Percentiles rank a stretch among this genome's conserved stretches.
Evolutionary conservation across 1,284 basidiomycete genomes (phyloP).

Genomic region (Puccinia hordei): DNA sequence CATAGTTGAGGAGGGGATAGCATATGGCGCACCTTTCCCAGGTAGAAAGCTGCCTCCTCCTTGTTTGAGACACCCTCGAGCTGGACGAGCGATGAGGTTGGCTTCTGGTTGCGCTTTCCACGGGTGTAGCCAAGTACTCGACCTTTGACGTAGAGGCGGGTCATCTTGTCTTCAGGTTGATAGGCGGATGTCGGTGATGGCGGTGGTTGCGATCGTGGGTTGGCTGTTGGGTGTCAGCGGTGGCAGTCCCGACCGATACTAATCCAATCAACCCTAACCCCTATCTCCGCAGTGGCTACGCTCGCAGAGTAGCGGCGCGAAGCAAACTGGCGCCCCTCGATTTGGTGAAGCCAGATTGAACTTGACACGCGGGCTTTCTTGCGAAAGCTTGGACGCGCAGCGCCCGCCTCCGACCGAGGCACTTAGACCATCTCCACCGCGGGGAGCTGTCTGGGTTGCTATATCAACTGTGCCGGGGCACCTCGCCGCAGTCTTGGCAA

Average conservation of each 20-base stretch:
- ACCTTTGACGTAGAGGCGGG: conserved; percentile 49
- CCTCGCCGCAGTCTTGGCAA: too few species aligned
- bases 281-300: not conserved
- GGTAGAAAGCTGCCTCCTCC: conserved; percentile 45
- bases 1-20: not conserved
- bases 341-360: too few species aligned
- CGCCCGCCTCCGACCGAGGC: too few species aligned
- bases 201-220: not conserved
- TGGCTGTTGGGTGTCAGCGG: not conserved
- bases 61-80: conserved; percentile 45
- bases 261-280: conserved; percentile 3
- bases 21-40: conserved; percentile 38
- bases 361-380: too few species aligned
- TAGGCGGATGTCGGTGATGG: not conserved
- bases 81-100: conserved; percentile 46
- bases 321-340: too few species aligned
- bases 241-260: not conserved
- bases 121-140: conserved; percentile 48
- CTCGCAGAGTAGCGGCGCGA: not conserved
- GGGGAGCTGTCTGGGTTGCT: too few species aligned
- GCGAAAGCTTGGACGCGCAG: too few species aligned
- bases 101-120: conserved; percentile 48
- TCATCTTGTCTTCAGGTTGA: conserved; percentile 50
- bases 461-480: too few species aligned
- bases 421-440: too few species aligned